A percentile compares a stretch with the other conserved stretches of the same genome.
Conservation (phyloP, 495 filamentous ascomycete species). For the Halenospora varia region DNA sequence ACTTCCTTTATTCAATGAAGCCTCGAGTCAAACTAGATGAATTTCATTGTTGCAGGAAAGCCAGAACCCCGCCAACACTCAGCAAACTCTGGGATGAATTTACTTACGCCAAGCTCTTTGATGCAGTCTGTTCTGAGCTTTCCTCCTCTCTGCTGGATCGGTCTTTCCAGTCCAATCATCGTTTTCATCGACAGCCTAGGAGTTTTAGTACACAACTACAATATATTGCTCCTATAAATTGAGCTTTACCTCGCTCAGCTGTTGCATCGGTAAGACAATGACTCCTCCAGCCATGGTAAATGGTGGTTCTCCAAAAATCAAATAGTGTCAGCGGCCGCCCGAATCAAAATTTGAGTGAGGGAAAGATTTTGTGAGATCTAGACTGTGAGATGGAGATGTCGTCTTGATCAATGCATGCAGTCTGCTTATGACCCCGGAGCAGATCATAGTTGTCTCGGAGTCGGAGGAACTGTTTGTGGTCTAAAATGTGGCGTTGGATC, state of each 20-base stretch:
- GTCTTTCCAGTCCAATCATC: conserved; percentile 30
- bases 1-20: too few relatives aligned
- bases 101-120: conserved; percentile 31
- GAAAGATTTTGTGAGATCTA: neutral
- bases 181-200: conserved; percentile 21
- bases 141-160: conserved; percentile 22
- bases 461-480: neutral
- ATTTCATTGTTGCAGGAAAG: neutral
- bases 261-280: neutral
- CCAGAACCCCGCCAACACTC: neutral
- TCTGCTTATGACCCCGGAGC: neutral
- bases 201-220: neutral
- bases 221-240: neutral
- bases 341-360: neutral
- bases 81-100: conserved; percentile 4
- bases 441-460: neutral
- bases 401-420: neutral
- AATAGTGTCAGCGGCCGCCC: neutral
- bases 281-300: neutral
- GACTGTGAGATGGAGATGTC: neutral
- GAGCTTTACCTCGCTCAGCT: neutral
- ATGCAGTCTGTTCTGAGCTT: conserved; percentile 28
- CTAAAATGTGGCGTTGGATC: conserved; percentile 20
- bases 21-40: neutral
- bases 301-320: neutral